Conservation (phyloP, 2,329 filamentous ascomycete species). For the Coniochaeta hoffmannii region DNA sequence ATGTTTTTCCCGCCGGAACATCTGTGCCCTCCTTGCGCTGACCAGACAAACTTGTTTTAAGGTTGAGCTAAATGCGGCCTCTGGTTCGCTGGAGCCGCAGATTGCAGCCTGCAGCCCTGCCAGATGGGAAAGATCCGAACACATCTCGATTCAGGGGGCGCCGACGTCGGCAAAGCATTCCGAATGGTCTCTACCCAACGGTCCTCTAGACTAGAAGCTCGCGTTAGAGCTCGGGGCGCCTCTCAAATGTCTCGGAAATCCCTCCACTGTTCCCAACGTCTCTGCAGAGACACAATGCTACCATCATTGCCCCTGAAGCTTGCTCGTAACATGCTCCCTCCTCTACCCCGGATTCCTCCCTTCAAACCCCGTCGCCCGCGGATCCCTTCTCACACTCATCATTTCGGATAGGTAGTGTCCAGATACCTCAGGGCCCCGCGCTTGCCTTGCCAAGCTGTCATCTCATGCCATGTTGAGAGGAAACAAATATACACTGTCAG, state of each 20-base stretch:
- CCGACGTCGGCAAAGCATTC: neutral
- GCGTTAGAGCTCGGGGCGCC: neutral
- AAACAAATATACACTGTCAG: neutral
- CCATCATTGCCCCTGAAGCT: neutral
- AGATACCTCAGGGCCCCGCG: neutral
- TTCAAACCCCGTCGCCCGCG: too few relatives aligned
- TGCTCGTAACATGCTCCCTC: neutral
- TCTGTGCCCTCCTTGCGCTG: neutral
- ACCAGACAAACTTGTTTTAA: neutral
- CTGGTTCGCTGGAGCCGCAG: neutral
- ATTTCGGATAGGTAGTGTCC: neutral
- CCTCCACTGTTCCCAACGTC: neutral
- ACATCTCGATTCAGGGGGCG: neutral
- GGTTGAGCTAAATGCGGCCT: neutral
- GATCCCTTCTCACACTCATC: neutral
- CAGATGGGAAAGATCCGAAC: neutral
- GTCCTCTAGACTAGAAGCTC: too few relatives aligned
- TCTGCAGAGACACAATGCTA: neutral
- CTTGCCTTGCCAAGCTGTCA: neutral
- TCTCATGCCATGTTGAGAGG: neutral
- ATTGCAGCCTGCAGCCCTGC: neutral
- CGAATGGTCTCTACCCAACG: too few relatives aligned
- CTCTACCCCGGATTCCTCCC: too few relatives aligned
- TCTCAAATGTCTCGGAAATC: neutral
- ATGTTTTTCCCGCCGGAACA: neutral